Conservation (phyloP, 169 alveolate species). For the Plasmodium vinckei region DNA sequence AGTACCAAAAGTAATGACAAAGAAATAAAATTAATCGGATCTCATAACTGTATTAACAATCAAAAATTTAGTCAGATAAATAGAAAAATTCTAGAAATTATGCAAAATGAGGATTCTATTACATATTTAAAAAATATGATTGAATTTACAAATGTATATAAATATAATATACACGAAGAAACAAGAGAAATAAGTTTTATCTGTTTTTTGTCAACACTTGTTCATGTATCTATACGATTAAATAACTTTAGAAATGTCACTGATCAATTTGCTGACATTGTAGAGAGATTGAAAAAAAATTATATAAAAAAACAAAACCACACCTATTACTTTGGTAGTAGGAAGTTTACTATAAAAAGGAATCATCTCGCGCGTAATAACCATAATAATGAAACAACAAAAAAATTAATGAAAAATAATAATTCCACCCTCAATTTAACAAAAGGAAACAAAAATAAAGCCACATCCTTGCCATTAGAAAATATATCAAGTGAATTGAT, state of each 20-base stretch:
- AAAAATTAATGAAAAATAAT: neutral
- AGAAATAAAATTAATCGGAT: too few species aligned
- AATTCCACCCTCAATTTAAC: neutral
- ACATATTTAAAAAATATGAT: slow-evolving; percentile 18
- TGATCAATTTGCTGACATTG: neutral
- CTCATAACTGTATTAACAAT: neutral
- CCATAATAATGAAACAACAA: neutral
- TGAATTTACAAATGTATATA: neutral
- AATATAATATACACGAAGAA: slow-evolving; percentile 58
- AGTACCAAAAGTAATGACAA: too few species aligned
- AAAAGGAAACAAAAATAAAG: neutral
- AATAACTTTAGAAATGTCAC: neutral
- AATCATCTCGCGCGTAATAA: neutral
- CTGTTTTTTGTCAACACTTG: slow-evolving; percentile 44
- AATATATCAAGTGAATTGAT: neutral
- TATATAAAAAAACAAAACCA: neutral
- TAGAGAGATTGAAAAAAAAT: slow-evolving; percentile 16
- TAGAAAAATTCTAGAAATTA: neutral
- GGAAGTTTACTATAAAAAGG: neutral
- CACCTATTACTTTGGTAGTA: neutral
- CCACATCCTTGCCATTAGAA: neutral
- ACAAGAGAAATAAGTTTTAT: slow-evolving; percentile 47
- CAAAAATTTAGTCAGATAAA: neutral
- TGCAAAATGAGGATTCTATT: neutral
- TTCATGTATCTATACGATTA: slow-evolving; percentile 15